Conservation (phyloP, 2,329 filamentous ascomycete genomes). For the Diaporthe capsici region DNA sequence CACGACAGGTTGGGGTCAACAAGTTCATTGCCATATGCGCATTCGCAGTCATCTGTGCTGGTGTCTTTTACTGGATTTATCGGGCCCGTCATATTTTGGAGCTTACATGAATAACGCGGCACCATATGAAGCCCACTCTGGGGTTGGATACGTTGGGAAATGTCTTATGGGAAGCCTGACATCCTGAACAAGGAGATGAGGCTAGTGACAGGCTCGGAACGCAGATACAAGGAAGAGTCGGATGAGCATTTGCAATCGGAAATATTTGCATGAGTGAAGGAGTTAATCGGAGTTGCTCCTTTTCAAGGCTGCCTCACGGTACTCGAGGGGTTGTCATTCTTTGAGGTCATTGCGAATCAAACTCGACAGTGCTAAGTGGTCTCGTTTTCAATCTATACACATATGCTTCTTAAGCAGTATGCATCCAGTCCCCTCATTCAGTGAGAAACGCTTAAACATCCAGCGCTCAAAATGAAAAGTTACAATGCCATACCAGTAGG, state of each 20-base stretch:
- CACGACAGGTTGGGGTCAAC: neutral
- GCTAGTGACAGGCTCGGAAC: neutral
- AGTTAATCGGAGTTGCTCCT: neutral
- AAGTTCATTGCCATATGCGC: neutral
- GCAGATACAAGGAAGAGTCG: too few species aligned
- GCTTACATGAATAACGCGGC: neutral
- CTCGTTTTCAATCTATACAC: too few species aligned
- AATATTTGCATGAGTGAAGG: neutral
- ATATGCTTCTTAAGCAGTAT: too few species aligned
- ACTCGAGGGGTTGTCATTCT: neutral
- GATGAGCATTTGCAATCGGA: neutral
- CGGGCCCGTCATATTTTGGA: neutral
- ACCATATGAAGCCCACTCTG: neutral
- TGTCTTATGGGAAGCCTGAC: neutral
- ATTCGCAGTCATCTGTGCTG: neutral
- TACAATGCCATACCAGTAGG: too few species aligned
- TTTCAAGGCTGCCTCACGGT: neutral
- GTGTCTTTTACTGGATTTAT: neutral
- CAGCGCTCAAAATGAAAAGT: too few species aligned
- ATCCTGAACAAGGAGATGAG: neutral
- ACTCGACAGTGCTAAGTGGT: neutral
- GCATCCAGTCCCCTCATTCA: too few species aligned
- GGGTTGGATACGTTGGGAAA: neutral
- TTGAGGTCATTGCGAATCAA: neutral
- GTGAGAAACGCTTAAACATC: too few species aligned